phyloP scores from a whole-genome alignment of 2,329 filamentous ascomycete genomes.

The Xylariaceae sp. region DNA sequence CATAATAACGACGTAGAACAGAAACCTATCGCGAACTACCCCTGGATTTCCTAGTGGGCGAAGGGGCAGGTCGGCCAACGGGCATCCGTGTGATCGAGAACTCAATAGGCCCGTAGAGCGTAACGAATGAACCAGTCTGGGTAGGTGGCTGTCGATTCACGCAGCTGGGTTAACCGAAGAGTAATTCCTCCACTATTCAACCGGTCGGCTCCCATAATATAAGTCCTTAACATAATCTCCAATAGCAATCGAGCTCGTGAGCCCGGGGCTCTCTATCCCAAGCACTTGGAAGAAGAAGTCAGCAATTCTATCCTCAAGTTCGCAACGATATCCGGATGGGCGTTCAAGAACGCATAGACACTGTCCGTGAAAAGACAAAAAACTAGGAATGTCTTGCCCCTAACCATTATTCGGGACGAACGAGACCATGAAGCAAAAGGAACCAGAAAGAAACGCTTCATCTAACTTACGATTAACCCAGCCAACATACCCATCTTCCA shows the following conservation, averaged over 20 bases:
- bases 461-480: slow-evolving; percentile 62
- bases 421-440: background rate
- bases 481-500: slow-evolving; percentile 70
- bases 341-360: background rate
- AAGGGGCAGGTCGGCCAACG: too few species aligned
- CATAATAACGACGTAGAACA: background rate
- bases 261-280: slow-evolving; percentile 87
- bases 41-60: too few species aligned
- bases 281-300: slow-evolving; percentile 42
- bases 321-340: background rate
- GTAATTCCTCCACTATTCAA: background rate
- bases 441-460: background rate
- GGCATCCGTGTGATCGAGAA: too few species aligned
- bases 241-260: slow-evolving; percentile 84
- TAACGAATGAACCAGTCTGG: too few species aligned
- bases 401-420: background rate
- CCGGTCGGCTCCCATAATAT: slow-evolving; percentile 35
- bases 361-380: background rate
- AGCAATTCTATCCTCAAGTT: background rate
- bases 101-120: too few species aligned
- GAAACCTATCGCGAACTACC: background rate
- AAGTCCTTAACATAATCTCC: slow-evolving; percentile 63
- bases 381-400: background rate
- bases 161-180: background rate
- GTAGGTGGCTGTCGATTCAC: background rate